These are phyloP conservation scores for Eucalyptus marginata DNA, from an alignment of 345 rosid species.

Conservation along the genomic window DNA sequence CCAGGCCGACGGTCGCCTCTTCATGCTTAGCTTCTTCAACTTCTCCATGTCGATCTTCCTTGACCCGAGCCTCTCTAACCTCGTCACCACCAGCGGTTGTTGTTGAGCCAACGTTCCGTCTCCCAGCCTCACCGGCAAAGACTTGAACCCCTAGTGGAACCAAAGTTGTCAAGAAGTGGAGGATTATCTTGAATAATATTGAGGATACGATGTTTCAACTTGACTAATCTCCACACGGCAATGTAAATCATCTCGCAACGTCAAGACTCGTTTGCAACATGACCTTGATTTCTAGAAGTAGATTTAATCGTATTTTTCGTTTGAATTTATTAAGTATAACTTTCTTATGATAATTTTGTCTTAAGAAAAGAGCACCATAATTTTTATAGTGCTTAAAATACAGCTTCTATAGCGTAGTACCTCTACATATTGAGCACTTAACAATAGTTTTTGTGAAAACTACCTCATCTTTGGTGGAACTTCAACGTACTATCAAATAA, in stretches of 20 bases:
- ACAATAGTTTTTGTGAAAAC: neutral
- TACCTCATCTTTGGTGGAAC: neutral
- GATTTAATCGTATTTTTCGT: neutral
- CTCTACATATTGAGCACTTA: neutral
- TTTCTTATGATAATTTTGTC: neutral
- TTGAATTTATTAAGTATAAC: neutral
- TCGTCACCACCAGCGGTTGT: neutral
- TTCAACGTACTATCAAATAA: neutral
- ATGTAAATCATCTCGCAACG: neutral
- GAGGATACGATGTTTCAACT: neutral
- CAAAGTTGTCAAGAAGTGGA: neutral
- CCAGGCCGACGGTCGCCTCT: constrained; percentile 28
- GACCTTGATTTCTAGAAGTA: neutral
- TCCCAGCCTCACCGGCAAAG: constrained; percentile 10
- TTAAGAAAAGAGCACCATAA: neutral
- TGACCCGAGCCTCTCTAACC: neutral
- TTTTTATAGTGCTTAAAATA: neutral
- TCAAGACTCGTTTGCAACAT: neutral
- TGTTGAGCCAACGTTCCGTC: neutral
- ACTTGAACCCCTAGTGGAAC: neutral
- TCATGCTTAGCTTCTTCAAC: constrained; percentile 27
- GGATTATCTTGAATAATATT: neutral
- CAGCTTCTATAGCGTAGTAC: neutral
- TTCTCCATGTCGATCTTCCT: constrained; percentile 37
- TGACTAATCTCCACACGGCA: neutral